Conservation (phyloP, 2,329 filamentous ascomycete genomes). For the Fusarium sarcochroum region DNA sequence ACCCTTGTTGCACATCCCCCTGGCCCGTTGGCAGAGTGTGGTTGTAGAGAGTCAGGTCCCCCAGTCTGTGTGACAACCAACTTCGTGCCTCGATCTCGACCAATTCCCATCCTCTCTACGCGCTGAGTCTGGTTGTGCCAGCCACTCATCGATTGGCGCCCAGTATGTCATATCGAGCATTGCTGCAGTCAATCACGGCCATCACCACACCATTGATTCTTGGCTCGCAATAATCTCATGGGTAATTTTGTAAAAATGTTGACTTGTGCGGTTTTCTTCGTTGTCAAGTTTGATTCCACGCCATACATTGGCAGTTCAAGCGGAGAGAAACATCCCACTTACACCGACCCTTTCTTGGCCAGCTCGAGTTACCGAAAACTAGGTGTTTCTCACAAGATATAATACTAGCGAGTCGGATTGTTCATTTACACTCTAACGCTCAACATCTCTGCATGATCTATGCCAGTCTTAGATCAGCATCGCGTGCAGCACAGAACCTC, state of each 20-base stretch:
- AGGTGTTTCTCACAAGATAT: conserved; percentile 12
- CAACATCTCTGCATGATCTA: not conserved
- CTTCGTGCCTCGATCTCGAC: conserved; percentile 21
- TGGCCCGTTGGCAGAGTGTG: conserved; percentile 35
- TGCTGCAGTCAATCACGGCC: conserved; percentile 42
- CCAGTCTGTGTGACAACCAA: conserved; percentile 32
- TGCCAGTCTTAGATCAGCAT: conserved; percentile 17
- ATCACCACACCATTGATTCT: conserved; percentile 47
- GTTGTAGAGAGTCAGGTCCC: conserved; percentile 31
- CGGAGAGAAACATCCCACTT: conserved; percentile 40
- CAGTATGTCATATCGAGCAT: conserved; percentile 30
- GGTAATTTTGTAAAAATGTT: conserved; percentile 18
- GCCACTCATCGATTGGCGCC: conserved; percentile 40
- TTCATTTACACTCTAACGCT: conserved; percentile 14
- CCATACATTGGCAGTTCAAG: conserved; percentile 16
- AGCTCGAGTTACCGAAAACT: not conserved
- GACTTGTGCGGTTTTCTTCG: conserved; percentile 24
- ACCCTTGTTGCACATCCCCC: conserved; percentile 48
- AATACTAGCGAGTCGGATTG: conserved; percentile 16
- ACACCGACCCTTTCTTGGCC: conserved; percentile 30
- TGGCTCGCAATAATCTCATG: conserved; percentile 35
- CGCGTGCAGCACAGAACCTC: not conserved
- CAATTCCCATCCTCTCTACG: conserved; percentile 46
- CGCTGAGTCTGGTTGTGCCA: conserved; percentile 43
- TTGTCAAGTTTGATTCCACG: conserved; percentile 19